phyloP scores from a whole-genome alignment of 2,329 filamentous ascomycete genomes.

The Aspergillus neoniger region DNA sequence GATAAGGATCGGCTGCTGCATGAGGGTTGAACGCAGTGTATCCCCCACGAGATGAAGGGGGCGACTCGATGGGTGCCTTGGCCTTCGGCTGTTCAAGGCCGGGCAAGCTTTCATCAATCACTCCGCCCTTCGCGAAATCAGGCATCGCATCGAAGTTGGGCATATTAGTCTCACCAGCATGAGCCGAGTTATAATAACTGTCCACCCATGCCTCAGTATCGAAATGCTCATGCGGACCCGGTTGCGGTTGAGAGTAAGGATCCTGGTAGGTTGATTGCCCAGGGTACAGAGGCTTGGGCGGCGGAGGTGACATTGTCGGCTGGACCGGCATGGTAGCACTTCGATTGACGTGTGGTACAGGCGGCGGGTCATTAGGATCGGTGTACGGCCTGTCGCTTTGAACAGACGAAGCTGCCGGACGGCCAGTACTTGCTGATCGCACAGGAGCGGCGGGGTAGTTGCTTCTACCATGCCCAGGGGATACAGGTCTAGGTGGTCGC shows the following conservation, averaged over 20 bases:
- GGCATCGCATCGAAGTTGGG: constrained; percentile 63
- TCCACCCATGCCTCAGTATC: constrained; percentile 48
- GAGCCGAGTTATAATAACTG: constrained; percentile 55
- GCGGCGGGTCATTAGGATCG: constrained; percentile 29
- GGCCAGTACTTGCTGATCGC: constrained; percentile 31
- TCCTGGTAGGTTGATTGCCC: constrained; percentile 40
- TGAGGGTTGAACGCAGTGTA: constrained; percentile 42
- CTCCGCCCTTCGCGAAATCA: constrained; percentile 30
- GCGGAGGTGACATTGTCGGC: constrained; percentile 18
- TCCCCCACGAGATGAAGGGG: constrained; percentile 25
- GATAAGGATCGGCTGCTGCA: constrained; percentile 30
- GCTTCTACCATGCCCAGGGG: constrained; percentile 26
- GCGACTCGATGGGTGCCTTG: constrained; percentile 25
- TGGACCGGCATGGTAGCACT: constrained; percentile 42
- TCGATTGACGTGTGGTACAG: constrained; percentile 34
- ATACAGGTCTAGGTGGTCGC: constrained; percentile 28
- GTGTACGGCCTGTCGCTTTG: constrained; percentile 30
- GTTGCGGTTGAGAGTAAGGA: constrained; percentile 23
- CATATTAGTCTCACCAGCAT: constrained; percentile 57
- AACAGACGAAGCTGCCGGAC: constrained; percentile 19
- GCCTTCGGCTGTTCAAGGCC: constrained; percentile 36
- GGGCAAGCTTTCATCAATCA: constrained; percentile 36
- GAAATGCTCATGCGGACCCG: constrained; percentile 22
- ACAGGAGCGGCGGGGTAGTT: constrained; percentile 26
- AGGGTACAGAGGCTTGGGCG: constrained; percentile 34